Evolutionary conservation across 345 rosid species (phyloP).

Genomic region (Carallia pectinifolia): DNA sequence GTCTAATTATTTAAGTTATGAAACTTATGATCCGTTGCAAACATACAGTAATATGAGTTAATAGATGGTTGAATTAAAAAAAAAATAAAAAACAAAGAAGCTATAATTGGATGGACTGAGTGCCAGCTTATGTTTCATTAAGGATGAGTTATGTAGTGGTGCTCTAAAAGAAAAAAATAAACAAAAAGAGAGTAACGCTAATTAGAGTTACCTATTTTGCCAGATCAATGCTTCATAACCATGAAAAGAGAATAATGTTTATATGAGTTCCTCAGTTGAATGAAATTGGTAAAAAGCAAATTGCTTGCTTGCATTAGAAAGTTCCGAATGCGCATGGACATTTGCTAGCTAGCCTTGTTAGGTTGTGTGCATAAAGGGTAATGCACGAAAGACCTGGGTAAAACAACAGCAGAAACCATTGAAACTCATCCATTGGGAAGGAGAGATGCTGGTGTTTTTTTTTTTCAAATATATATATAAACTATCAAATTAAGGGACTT

Average conservation of each 20-base stretch:
- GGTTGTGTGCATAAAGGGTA: neutral
- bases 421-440: neutral
- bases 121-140: too few relatives aligned
- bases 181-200: neutral
- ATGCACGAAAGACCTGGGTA: neutral
- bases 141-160: too few relatives aligned
- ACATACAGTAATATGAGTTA: too few relatives aligned
- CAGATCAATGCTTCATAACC: neutral
- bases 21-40: too few relatives aligned
- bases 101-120: too few relatives aligned
- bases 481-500: neutral
- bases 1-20: too few relatives aligned
- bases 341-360: constrained; percentile 5
- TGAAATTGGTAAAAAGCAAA: neutral
- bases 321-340: constrained; percentile 3
- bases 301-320: constrained; percentile 1
- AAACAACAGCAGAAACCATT: neutral
- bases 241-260: neutral
- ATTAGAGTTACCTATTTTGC: neutral
- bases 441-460: neutral
- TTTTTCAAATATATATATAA: too few relatives aligned
- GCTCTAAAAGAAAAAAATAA: neutral
- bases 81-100: too few relatives aligned
- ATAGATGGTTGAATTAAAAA: too few relatives aligned
- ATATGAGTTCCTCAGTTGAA: neutral